Percentiles rank a stretch among this genome's conserved stretches.
phyloP scores from a whole-genome alignment of 495 filamentous ascomycete genomes.

The Glonium stellatum region DNA sequence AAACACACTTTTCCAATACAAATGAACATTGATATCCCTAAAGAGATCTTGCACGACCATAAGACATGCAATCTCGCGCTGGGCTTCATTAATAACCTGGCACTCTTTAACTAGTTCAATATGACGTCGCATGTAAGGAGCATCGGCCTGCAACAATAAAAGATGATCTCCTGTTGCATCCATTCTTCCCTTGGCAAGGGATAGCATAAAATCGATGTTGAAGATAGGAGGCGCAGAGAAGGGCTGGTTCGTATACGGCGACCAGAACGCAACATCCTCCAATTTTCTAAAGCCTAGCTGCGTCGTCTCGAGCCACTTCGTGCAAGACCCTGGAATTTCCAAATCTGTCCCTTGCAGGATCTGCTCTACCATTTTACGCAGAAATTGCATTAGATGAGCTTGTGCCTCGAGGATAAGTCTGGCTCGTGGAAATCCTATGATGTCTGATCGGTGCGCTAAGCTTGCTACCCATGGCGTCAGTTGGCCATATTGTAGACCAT shows the following conservation, averaged over 20 bases:
- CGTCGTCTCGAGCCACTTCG: background rate
- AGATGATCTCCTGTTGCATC: conserved; percentile 18
- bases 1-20: background rate
- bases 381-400: background rate
- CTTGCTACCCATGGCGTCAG: background rate
- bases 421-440: conserved; percentile 15
- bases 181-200: conserved; percentile 4
- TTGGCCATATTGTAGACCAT: conserved; percentile 10
- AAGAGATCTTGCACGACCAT: background rate
- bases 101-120: background rate
- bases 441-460: conserved; percentile 11
- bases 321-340: background rate
- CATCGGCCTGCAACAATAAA: conserved; percentile 23
- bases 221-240: conserved; percentile 19
- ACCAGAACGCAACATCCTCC: background rate
- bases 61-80: background rate
- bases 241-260: conserved; percentile 8
- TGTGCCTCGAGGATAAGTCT: conserved; percentile 12
- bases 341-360: background rate
- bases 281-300: background rate
- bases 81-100: background rate
- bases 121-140: background rate
- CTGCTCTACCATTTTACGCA: background rate
- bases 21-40: background rate
- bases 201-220: conserved; percentile 13